Evolutionary conservation across 2,329 filamentous ascomycete genomes (phyloP), one percentile per base, ranked within the genome.

Genomic region (Tympanopsis confertula): DNA sequence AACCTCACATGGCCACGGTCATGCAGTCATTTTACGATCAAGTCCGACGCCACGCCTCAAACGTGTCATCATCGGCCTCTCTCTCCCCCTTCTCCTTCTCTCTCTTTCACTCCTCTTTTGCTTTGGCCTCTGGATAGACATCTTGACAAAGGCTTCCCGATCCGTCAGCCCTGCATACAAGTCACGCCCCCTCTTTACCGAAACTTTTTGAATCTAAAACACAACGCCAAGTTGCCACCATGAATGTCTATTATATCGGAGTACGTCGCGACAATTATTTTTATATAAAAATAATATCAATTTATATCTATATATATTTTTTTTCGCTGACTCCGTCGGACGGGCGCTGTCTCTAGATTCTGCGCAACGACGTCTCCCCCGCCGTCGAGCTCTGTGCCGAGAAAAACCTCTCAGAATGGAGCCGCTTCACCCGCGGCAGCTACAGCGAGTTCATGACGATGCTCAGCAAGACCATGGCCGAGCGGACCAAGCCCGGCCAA

Each of bases 171-270:
- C n/a, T n/a, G n/a, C n/a, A n/a, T n/a, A n/a, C n/a, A n/a, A n/a
- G n/a, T n/a, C n/a, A n/a, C n/a, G n/a, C n/a, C n/a, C n/a, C n/a
- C n/a, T n/a, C n/a, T n/a, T n/a, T n/a, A n/a, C n/a, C n/a, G n/a
- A n/a, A n/a, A n/a, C n/a, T n/a, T n/a, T n/a, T n/a, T n/a, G n/a
- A n/a, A n/a, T n/a, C n/a, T n/a, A n/a, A n/a, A n/a, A n/a, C n/a
- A n/a, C n/a, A n/a, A n/a, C n/a, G n/a, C n/a, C 38, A 40, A 39
- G 45, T 47, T 52, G 56, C 56, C 62, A 78, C 51, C 56, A 89
- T 89, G 85, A 89, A 88, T 76, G 66, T 91, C 59, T 72, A 83
- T 61, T 91, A 91, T 63, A 86, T 93, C 56, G 86, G 85, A 51
- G 86, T 91, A 78, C 46, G 78, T 56, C 44, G 38, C 29, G 43